These are phyloP conservation scores for Lentithecium fluviatile DNA, from an alignment of 495 filamentous ascomycete genomes.

Conservation along the genomic window DNA sequence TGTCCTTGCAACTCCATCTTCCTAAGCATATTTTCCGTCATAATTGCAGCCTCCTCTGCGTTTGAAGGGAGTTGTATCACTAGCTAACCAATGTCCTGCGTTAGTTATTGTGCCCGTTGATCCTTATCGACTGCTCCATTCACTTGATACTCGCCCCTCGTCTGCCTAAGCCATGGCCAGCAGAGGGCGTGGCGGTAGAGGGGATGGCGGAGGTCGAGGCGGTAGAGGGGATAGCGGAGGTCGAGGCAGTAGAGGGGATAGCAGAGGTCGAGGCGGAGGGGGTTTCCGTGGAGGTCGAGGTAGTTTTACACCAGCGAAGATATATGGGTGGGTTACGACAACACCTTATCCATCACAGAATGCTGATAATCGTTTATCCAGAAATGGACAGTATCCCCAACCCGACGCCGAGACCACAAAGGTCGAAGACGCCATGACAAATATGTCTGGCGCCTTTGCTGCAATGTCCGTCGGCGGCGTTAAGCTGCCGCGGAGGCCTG, in stretches of 20 bases:
- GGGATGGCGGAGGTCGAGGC: constrained; percentile 14
- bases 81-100: no score
- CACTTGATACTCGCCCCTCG: not conserved
- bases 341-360: not conserved
- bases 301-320: not conserved
- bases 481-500: constrained; percentile 44
- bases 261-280: constrained; percentile 16
- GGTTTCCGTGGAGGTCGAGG: constrained; percentile 3
- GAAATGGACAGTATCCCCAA: constrained; percentile 24
- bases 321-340: constrained; percentile 20
- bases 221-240: constrained; percentile 5
- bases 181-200: constrained; percentile 10
- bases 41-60: no score
- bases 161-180: constrained; percentile 8
- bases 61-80: no score
- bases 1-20: no score
- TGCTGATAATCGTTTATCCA: constrained; percentile 4
- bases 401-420: constrained; percentile 31
- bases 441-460: constrained; percentile 12
- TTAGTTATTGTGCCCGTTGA: not conserved
- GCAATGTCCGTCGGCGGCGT: constrained; percentile 1
- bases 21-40: no score
- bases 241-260: constrained; percentile 3
- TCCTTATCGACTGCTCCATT: not conserved
- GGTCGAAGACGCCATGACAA: constrained; percentile 21